Conservation (phyloP, 2,329 filamentous ascomycete genomes). For the Cladophialophora yegresii region DNA sequence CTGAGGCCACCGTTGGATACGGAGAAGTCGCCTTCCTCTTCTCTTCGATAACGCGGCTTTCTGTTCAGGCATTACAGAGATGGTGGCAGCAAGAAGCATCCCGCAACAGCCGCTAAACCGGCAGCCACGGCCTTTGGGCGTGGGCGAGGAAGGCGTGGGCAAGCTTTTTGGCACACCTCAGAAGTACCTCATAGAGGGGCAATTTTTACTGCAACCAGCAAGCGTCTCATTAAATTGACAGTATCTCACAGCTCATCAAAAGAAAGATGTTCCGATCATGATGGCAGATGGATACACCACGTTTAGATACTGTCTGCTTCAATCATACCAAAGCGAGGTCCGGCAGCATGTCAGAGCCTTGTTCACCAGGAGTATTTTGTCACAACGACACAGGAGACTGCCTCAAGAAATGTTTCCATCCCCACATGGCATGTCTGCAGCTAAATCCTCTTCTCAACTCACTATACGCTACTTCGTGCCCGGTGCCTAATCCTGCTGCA, state of each 20-base stretch:
- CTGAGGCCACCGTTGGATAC: neutral
- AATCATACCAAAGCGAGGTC: neutral
- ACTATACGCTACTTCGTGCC: neutral
- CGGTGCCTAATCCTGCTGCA: conserved; percentile 9
- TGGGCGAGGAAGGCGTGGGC: too few species aligned
- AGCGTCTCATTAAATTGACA: neutral
- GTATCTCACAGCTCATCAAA: neutral
- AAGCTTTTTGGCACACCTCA: neutral
- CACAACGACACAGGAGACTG: neutral
- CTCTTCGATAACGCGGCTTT: neutral
- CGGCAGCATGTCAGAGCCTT: conserved; percentile 8
- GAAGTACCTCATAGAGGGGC: too few species aligned
- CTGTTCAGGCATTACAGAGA: neutral
- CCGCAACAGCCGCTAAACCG: neutral
- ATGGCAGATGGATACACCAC: neutral
- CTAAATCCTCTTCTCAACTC: neutral
- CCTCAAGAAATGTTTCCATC: conserved; percentile 1
- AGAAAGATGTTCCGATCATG: neutral
- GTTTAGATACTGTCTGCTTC: neutral
- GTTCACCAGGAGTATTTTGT: neutral
- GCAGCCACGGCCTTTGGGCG: neutral
- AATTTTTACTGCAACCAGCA: neutral
- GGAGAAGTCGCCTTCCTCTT: neutral
- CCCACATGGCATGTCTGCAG: neutral
- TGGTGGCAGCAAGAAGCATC: neutral